These are phyloP conservation scores for Tylopilus sp. DNA, from an alignment of 768 basidiomycete genomes.

Conservation along the genomic window DNA sequence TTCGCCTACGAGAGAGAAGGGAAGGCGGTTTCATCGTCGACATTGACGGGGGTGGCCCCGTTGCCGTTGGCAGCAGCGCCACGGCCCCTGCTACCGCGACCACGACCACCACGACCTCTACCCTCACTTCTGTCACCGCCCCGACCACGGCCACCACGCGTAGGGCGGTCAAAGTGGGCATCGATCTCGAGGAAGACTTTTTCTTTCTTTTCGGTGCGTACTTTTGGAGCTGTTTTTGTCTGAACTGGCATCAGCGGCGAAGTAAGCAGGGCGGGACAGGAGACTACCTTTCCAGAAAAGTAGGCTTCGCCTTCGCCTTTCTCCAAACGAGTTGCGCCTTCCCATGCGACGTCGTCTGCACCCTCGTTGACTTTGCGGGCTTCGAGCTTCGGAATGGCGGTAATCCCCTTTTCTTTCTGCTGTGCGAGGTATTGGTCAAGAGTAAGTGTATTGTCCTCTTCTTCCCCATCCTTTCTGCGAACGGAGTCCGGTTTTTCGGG, in stretches of 20 bases:
- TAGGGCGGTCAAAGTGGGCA: slow-evolving; percentile 79
- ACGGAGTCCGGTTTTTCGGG: slow-evolving; percentile 37
- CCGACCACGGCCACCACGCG: slow-evolving; percentile 57
- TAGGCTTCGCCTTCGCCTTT: slow-evolving; percentile 71
- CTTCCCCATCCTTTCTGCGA: slow-evolving; percentile 58
- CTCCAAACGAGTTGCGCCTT: slow-evolving; percentile 61
- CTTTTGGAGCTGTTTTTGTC: slow-evolving; percentile 64
- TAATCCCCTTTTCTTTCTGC: slow-evolving; percentile 57
- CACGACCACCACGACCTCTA: slow-evolving; percentile 43
- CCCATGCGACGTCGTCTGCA: slow-evolving; percentile 63
- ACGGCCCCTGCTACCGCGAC: slow-evolving; percentile 42
- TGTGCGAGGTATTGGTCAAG: slow-evolving; percentile 91
- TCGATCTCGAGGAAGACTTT: slow-evolving; percentile 93
- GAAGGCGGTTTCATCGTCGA: slow-evolving; percentile 85
- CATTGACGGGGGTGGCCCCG: slow-evolving; percentile 49
- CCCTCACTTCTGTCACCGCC: slow-evolving; percentile 47
- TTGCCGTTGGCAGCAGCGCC: slow-evolving; percentile 43
- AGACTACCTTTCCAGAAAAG: slow-evolving; percentile 84
- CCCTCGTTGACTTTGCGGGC: slow-evolving; percentile 76
- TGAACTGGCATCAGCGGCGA: slow-evolving; percentile 27
- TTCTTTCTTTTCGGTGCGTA: slow-evolving; percentile 78
- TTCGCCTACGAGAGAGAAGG: slow-evolving; percentile 67
- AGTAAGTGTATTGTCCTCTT: slow-evolving; percentile 92
- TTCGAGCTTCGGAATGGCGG: slow-evolving; percentile 75
- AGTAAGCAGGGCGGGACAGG: background rate